Percentiles rank a stretch among this genome's conserved stretches.
These are phyloP conservation scores for Apiospora arundinis DNA, from an alignment of 2,329 filamentous ascomycete genomes.

Conservation along the genomic window DNA sequence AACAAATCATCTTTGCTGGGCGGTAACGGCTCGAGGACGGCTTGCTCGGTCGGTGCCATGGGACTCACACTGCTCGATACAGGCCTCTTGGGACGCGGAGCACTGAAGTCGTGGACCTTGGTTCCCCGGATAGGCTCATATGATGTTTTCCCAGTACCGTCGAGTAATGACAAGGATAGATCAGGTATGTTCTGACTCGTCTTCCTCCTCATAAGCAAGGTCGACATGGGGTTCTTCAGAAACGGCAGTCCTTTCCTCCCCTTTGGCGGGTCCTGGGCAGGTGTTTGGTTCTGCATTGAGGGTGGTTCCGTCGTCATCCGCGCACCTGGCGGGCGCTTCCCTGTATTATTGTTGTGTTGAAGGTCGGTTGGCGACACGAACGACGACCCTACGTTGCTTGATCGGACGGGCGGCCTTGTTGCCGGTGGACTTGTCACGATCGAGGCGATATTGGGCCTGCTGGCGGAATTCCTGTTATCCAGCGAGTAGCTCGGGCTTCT, in stretches of 20 bases:
- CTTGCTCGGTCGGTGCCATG: constrained; percentile 28
- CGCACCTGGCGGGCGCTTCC: constrained; percentile 51
- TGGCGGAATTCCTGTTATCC: constrained; percentile 25
- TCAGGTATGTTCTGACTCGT: constrained; percentile 57
- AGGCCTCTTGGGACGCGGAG: constrained; percentile 57
- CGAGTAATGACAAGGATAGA: constrained; percentile 46
- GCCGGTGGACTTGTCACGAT: constrained; percentile 39
- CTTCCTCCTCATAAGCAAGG: constrained; percentile 62
- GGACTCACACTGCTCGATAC: constrained; percentile 38
- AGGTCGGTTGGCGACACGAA: constrained; percentile 58
- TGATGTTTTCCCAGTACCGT: constrained; percentile 50
- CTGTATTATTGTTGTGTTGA: constrained; percentile 44
- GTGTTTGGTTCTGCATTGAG: constrained; percentile 37
- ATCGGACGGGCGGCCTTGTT: constrained; percentile 34
- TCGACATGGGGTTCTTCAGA: constrained; percentile 65
- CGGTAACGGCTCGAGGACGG: constrained; percentile 26
- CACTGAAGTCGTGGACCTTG: constrained; percentile 70
- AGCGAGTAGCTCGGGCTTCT: constrained; percentile 28
- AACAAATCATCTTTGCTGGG: constrained; percentile 16
- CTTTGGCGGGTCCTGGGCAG: constrained; percentile 49
- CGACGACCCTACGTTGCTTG: constrained; percentile 45
- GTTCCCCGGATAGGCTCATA: constrained; percentile 72
- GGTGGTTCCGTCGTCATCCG: constrained; percentile 46
- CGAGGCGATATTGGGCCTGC: constrained; percentile 34
- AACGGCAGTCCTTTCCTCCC: constrained; percentile 62